phyloP scores from a whole-genome alignment of 768 basidiomycete genomes.

The Cubamyces lactineus region DNA sequence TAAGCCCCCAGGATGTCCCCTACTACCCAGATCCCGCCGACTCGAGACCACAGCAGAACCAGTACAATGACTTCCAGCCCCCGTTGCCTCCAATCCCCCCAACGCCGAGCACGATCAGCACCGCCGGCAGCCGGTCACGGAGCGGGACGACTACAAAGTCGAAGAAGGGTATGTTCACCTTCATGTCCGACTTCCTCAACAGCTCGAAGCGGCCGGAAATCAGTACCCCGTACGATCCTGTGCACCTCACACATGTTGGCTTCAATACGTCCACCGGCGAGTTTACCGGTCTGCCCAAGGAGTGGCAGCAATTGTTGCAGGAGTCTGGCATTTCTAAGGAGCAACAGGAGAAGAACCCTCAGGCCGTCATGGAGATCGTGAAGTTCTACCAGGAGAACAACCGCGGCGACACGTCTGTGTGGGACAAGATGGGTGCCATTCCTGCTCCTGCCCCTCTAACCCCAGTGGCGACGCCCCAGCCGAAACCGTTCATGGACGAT shows the following conservation, averaged over 20 bases:
- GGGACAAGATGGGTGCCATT: conserved; percentile 73
- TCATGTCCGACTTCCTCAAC: conserved; percentile 77
- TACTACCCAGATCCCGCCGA: conserved; percentile 34
- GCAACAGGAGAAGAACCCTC: conserved; percentile 97
- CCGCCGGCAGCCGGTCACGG: conserved; percentile 42
- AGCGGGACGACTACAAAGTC: conserved; percentile 48
- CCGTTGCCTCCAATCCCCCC: conserved; percentile 23
- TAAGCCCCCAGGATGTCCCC: conserved; percentile 39
- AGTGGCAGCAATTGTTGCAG: conserved; percentile 97
- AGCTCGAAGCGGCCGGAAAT: conserved; percentile 84
- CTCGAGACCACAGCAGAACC: conserved; percentile 24
- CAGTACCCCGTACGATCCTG: conserved; percentile 97
- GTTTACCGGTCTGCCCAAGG: conserved; percentile 96
- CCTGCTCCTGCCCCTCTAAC: conserved; percentile 29
- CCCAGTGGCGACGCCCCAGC: conserved; percentile 11
- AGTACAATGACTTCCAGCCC: conserved; percentile 19
- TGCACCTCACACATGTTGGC: conserved; percentile 98
- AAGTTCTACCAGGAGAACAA: conserved; percentile 95
- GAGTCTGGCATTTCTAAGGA: conserved; percentile 92
- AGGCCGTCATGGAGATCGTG: conserved; percentile 98
- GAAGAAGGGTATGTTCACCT: conserved; percentile 65
- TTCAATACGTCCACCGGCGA: conserved; percentile 99
- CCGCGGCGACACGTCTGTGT: conserved; percentile 58
- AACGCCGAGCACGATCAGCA: conserved; percentile 27
- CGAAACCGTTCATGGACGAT: conserved; percentile 44